phyloP scores from a whole-genome alignment of 257 asterid genomes.

The Handroanthus guayacan region DNA sequence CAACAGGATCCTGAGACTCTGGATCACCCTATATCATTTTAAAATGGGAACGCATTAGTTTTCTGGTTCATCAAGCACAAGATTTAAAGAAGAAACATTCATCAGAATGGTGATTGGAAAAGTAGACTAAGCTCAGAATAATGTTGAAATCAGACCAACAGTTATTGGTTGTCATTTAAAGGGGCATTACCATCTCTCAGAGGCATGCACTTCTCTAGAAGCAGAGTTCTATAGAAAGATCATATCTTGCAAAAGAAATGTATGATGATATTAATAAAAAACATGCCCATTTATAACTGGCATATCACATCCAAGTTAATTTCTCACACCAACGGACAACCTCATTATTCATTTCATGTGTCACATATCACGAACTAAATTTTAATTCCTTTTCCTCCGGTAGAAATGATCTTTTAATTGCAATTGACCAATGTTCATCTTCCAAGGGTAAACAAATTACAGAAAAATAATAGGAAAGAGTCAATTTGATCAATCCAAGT shows the following conservation, averaged over 20 bases:
- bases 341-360: background rate
- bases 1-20: constrained; percentile 89
- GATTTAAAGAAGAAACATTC: constrained; percentile 7
- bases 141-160: background rate
- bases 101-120: background rate
- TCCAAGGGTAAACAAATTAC: constrained; percentile 13
- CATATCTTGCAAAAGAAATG: constrained; percentile 1
- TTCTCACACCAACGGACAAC: constrained; percentile 3
- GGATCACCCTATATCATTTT: constrained; percentile 82
- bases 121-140: background rate
- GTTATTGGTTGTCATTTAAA: background rate
- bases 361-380: constrained; percentile 6
- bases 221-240: constrained; percentile 11
- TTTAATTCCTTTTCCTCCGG: constrained; percentile 9
- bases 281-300: constrained; percentile 13
- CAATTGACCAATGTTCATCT: constrained; percentile 18
- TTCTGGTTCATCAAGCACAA: constrained; percentile 31
- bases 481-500: constrained; percentile 15
- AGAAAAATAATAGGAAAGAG: background rate
- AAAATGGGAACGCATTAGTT: constrained; percentile 27
- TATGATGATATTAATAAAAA: background rate
- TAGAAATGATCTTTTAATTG: background rate
- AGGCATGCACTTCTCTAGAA: constrained; percentile 14
- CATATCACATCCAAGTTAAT: background rate
- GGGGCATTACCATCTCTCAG: background rate